Conservation (phyloP, 257 asterid genomes). For the Euphrasia confusa region DNA sequence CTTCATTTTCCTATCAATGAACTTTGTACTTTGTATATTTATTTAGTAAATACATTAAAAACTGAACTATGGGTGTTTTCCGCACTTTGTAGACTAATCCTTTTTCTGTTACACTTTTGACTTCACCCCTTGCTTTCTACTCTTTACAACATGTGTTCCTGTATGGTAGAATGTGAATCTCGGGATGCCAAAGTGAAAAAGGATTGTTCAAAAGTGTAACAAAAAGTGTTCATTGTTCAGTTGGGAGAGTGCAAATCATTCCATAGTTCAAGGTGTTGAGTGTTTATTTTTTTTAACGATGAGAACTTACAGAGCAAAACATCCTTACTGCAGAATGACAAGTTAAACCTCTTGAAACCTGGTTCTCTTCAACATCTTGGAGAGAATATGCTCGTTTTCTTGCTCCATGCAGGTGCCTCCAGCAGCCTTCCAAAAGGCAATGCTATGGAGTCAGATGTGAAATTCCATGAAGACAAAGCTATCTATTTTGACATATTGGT, state of each 20-base stretch:
- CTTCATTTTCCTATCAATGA: background rate
- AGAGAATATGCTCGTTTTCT: constrained; percentile 91
- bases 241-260: background rate
- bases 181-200: background rate
- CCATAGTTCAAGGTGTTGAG: background rate
- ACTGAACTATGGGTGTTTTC: background rate
- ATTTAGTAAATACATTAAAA: background rate
- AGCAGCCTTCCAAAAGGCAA: constrained; percentile 58
- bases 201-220: background rate
- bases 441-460: constrained; percentile 35
- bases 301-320: constrained; percentile 14
- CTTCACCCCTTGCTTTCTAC: background rate
- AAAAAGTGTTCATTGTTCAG: background rate
- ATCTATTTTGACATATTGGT: constrained; percentile 91
- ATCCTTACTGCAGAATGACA: constrained; percentile 69
- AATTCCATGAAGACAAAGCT: constrained; percentile 49
- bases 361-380: constrained; percentile 99
- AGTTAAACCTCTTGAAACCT: constrained; percentile 69
- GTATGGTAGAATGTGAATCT: background rate
- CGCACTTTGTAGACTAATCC: background rate
- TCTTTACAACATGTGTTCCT: background rate
- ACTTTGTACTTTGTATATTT: background rate
- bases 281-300: background rate
- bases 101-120: constrained; percentile 1
- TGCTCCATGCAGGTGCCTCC: constrained; percentile 77